These are phyloP conservation scores for Isabelozyma pseudorhagii DNA, from an alignment of 805 yeast genomes.

Conservation along the genomic window DNA sequence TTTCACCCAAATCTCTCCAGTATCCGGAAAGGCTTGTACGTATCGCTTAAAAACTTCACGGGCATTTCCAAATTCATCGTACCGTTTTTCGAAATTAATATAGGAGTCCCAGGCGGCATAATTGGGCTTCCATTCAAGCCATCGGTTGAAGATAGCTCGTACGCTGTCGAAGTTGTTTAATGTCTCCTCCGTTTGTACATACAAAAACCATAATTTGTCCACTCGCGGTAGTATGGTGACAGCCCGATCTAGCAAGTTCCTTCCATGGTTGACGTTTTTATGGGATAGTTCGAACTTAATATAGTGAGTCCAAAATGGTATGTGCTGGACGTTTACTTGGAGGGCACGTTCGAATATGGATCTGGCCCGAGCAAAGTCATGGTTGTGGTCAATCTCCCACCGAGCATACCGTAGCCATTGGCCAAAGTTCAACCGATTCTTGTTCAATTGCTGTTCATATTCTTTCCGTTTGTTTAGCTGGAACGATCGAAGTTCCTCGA, in stretches of 20 bases:
- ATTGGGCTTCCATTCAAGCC: conserved; percentile 79
- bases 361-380: conserved; percentile 75
- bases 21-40: conserved; percentile 14
- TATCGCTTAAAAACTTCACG: conserved; percentile 58
- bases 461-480: conserved; percentile 78
- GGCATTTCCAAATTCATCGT: conserved; percentile 52
- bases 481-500: conserved; percentile 74
- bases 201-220: conserved; percentile 84
- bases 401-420: conserved; percentile 93
- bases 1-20: conserved; percentile 58
- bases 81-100: conserved; percentile 68
- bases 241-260: conserved; percentile 80
- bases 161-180: conserved; percentile 61
- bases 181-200: conserved; percentile 79
- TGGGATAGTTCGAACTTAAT: conserved; percentile 71
- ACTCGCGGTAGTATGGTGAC: conserved; percentile 70
- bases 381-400: conserved; percentile 75
- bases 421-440: conserved; percentile 75
- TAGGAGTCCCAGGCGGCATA: conserved; percentile 71
- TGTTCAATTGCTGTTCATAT: conserved; percentile 81
- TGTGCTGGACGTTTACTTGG: conserved; percentile 67
- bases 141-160: conserved; percentile 64
- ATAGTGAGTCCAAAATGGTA: conserved; percentile 85
- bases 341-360: conserved; percentile 87
- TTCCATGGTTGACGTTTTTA: conserved; percentile 80